A percentile compares a stretch with the other conserved stretches of the same genome.
phyloP scores from a whole-genome alignment of 2,329 filamentous ascomycete species.

The Herpomyces periplanetae region DNA sequence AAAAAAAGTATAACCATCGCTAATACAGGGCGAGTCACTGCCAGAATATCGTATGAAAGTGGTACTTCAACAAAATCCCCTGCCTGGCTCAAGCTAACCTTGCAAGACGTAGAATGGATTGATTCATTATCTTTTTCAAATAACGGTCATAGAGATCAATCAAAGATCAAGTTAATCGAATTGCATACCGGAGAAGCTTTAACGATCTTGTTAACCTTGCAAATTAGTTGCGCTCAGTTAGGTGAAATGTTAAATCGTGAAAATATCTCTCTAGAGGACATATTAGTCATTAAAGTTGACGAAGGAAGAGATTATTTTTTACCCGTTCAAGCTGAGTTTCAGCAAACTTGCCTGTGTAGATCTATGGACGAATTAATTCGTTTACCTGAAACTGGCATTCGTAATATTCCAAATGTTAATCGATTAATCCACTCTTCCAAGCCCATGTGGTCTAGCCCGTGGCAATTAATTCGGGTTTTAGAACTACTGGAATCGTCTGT shows the following conservation, averaged over 20 bases:
- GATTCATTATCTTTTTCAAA: slow-evolving; percentile 8
- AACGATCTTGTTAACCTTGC: slow-evolving; percentile 23
- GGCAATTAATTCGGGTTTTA: too few relatives aligned
- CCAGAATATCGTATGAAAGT: slow-evolving; percentile 12
- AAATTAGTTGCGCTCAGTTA: slow-evolving; percentile 20
- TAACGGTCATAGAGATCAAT: slow-evolving; percentile 5
- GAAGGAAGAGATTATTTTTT: slow-evolving; percentile 73
- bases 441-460: too few relatives aligned
- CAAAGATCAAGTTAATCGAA: slow-evolving; percentile 5
- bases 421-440: too few relatives aligned
- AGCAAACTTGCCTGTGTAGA: slow-evolving; percentile 40
- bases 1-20: slow-evolving; percentile 46
- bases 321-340: slow-evolving; percentile 35
- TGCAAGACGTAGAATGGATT: slow-evolving; percentile 11
- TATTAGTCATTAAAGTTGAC: slow-evolving; percentile 45
- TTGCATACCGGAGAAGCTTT: slow-evolving; percentile 54
- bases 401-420: slow-evolving; percentile 14
- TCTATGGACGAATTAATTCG: slow-evolving; percentile 60
- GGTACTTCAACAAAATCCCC: slow-evolving; percentile 10
- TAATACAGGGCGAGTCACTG: slow-evolving; percentile 54
- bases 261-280: slow-evolving; percentile 27
- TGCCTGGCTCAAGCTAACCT: slow-evolving; percentile 28
- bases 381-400: slow-evolving; percentile 35
- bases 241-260: slow-evolving; percentile 31
- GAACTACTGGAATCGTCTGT: too few relatives aligned